Percentiles rank a stretch among this genome's conserved stretches.
These are phyloP conservation scores for Alternaria atra DNA, from an alignment of 2,329 filamentous ascomycete species.

Conservation along the genomic window DNA sequence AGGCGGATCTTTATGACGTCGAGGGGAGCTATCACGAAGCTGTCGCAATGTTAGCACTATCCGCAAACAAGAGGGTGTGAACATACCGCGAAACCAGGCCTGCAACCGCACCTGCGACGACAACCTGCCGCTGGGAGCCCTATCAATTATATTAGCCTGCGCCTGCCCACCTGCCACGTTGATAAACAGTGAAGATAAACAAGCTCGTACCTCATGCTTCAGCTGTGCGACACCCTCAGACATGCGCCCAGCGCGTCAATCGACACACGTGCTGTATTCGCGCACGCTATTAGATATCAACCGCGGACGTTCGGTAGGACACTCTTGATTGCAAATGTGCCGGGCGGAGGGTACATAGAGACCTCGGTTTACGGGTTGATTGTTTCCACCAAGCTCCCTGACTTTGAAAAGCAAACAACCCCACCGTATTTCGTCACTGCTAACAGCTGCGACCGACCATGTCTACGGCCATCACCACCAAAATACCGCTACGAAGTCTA, in stretches of 20 bases:
- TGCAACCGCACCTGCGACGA: slow-evolving; percentile 73
- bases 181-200: not conserved
- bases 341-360: slow-evolving; percentile 24
- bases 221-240: slow-evolving; percentile 69
- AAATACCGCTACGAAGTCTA: slow-evolving; percentile 9
- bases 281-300: slow-evolving; percentile 15
- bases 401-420: slow-evolving; percentile 29
- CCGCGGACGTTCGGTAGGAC: slow-evolving; percentile 23
- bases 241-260: slow-evolving; percentile 64
- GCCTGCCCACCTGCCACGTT: not conserved
- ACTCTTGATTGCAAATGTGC: slow-evolving; percentile 15
- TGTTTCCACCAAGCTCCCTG: slow-evolving; percentile 25
- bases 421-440: slow-evolving; percentile 17
- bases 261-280: slow-evolving; percentile 26
- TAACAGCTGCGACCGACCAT: slow-evolving; percentile 31
- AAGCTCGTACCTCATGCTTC: slow-evolving; percentile 69
- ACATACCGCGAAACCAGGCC: slow-evolving; percentile 85
- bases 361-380: slow-evolving; percentile 30
- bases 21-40: slow-evolving; percentile 92
- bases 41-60: slow-evolving; percentile 46
- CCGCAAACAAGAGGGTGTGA: not conserved
- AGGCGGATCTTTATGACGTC: slow-evolving; percentile 98
- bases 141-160: slow-evolving; percentile 38
- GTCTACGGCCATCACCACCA: slow-evolving; percentile 40
- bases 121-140: slow-evolving; percentile 73